Evolutionary conservation across 2,329 filamentous ascomycete species (phyloP), one percentile per base, ranked within the genome.

Genomic region (Clonostachys rhizophaga): DNA sequence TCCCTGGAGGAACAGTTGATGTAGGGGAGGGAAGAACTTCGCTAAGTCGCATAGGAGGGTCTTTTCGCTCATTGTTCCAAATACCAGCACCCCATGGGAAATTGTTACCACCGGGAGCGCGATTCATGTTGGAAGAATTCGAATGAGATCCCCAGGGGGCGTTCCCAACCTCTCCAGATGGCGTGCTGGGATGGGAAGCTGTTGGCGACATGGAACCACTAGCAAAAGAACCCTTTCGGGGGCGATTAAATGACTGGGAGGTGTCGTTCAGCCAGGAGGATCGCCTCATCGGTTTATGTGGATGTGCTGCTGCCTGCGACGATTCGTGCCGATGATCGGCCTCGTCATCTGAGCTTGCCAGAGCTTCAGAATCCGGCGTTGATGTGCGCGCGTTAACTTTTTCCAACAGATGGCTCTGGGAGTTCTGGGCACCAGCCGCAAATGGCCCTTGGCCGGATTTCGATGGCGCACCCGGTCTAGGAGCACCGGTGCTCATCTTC

Each of bases 281-380:
- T 52, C 89, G 82, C 47, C 89, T 82, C 24, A 78, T 78, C 42
- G 86, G 81, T 57, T 84, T 88, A 44, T 69, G 76, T 44, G 70
- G 77, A 56, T 72, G 79, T 47, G 64, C 60, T 50, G 63, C 62
- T 57, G 67, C 69, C 57, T 75, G 74, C 52, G 68, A 68, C 58
- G 61, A 65, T 48, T 78, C 79, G 55, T 80, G 75, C 54, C 79
- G 76, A 61, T 83, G 76, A 50, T 96, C 87, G 48, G 74, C 78
- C 66, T 99, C 94, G 64, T 97, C 94, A 65, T 97, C 94, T 12
- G 91, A 96, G 55, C 92, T 97, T 45, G 87, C 91, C 50, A 97
- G 73, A 45, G 89, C 92, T 63, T 97, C 92, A 5, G 91, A 96
- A 62, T 97, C 94, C 18, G 92, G 92, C 2, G 92, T 96, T 8